These are phyloP conservation scores for Obelidium mucronatum DNA, from an alignment of 192 early-diverging fungal species.

Conservation along the genomic window DNA sequence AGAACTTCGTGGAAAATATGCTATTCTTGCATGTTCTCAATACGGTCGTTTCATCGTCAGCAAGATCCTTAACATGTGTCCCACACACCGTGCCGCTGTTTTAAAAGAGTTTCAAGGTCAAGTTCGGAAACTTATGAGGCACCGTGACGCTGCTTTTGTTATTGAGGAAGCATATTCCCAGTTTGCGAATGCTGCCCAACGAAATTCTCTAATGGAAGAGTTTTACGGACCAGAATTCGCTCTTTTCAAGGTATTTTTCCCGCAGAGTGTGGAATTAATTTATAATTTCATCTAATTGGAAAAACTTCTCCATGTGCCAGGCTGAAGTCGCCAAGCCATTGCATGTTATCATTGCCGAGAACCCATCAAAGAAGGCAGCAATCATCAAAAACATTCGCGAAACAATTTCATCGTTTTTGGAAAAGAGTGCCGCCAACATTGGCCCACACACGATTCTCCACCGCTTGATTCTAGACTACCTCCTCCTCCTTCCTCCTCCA, in stretches of 20 bases:
- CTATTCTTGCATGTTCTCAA: constrained; percentile 75
- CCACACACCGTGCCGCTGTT: constrained; percentile 71
- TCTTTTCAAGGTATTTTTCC: constrained; percentile 71
- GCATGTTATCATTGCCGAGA: constrained; percentile 62
- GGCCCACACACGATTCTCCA: constrained; percentile 84
- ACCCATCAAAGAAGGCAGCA: constrained; percentile 74
- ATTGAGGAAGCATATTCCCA: constrained; percentile 86
- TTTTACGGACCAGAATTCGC: constrained; percentile 94
- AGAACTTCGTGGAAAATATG: constrained; percentile 80
- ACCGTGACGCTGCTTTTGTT: constrained; percentile 86
- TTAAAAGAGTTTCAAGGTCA: constrained; percentile 82
- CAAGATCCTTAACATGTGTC: constrained; percentile 86
- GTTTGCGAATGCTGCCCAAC: constrained; percentile 79
- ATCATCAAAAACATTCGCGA: constrained; percentile 76
- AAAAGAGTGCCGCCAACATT: constrained; percentile 75
- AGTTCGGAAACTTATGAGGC: constrained; percentile 83
- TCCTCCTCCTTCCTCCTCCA: constrained; percentile 46
- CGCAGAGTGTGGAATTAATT: too few species aligned
- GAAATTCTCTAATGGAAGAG: constrained; percentile 80
- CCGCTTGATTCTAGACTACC: constrained; percentile 84
- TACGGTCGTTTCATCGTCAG: constrained; percentile 91
- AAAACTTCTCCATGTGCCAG: constrained; percentile 17
- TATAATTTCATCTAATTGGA: constrained; percentile 1
- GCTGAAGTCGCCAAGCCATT: constrained; percentile 42
- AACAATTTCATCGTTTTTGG: constrained; percentile 75